A percentile compares a stretch with the other conserved stretches of the same genome.
Evolutionary conservation across 129 eudicot species (phyloP).

Genomic region (Deinandra increscens): DNA sequence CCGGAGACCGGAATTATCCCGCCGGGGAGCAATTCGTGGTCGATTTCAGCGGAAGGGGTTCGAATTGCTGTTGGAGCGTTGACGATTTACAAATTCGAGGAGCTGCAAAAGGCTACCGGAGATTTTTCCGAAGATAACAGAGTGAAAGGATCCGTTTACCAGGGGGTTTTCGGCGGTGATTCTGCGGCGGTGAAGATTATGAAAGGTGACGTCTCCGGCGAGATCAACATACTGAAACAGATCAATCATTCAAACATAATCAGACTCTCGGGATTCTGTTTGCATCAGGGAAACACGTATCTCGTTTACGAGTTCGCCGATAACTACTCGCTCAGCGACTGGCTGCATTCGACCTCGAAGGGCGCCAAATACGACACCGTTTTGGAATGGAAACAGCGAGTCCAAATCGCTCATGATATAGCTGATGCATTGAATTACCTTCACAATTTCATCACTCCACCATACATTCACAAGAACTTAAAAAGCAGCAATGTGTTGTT

Average conservation of each 20-base stretch:
- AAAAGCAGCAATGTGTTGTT: constrained; percentile 71
- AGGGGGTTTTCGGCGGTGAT: constrained; percentile 69
- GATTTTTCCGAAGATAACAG: constrained; percentile 52
- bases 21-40: constrained; percentile 39
- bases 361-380: constrained; percentile 1
- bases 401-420: constrained; percentile 62
- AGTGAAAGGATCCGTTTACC: constrained; percentile 58
- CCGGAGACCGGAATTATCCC: background rate
- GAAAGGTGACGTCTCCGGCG: constrained; percentile 62
- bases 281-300: constrained; percentile 74
- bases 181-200: constrained; percentile 62
- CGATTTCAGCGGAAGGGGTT: constrained; percentile 53
- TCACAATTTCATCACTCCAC: constrained; percentile 72
- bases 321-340: constrained; percentile 51
- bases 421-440: constrained; percentile 81
- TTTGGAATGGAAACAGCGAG: constrained; percentile 72
- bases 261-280: constrained; percentile 75
- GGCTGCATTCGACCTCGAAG: constrained; percentile 40
- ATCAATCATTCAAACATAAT: constrained; percentile 76
- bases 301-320: constrained; percentile 78
- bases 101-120: constrained; percentile 56
- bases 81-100: constrained; percentile 55
- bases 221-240: constrained; percentile 60
- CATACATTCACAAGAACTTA: constrained; percentile 82
- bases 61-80: constrained; percentile 52